Conservation (phyloP, 163 green algal genomes). For the Coccomyxa subellipsoidea region DNA sequence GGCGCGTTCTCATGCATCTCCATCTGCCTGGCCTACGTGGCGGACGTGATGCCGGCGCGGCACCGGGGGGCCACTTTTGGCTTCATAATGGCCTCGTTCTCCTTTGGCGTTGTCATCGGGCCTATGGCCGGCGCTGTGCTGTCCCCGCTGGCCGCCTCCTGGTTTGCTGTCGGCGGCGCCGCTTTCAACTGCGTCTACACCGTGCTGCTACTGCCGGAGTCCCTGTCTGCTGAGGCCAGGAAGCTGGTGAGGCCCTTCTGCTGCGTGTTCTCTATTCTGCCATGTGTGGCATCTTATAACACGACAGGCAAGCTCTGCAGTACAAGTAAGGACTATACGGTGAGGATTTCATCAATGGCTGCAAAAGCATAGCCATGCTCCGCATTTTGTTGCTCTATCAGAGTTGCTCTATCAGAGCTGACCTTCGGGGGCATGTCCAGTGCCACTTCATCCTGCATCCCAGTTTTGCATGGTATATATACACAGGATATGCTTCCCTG, state of each 20-base stretch:
- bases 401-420: too few species aligned
- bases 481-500: too few species aligned
- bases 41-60: slow-evolving; percentile 49
- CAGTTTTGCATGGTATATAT: too few species aligned
- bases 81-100: slow-evolving; percentile 54
- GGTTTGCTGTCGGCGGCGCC: slow-evolving; percentile 13
- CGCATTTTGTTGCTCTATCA: too few species aligned
- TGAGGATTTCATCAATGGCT: too few species aligned
- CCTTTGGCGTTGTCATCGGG: slow-evolving; percentile 50
- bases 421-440: too few species aligned
- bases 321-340: too few species aligned
- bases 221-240: slow-evolving; percentile 9
- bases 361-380: too few species aligned
- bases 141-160: slow-evolving; percentile 15
- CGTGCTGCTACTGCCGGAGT: slow-evolving; percentile 51
- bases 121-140: slow-evolving; percentile 41
- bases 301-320: too few species aligned
- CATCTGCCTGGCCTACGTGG: slow-evolving; percentile 51
- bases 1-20: slow-evolving; percentile 41
- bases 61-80: slow-evolving; percentile 59
- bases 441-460: too few species aligned
- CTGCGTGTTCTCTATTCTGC: background rate
- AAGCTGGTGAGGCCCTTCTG: background rate
- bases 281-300: too few species aligned
- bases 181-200: slow-evolving; percentile 24